Conservation (phyloP, 2,329 filamentous ascomycete species). For the Epichloe brachyelytri region DNA sequence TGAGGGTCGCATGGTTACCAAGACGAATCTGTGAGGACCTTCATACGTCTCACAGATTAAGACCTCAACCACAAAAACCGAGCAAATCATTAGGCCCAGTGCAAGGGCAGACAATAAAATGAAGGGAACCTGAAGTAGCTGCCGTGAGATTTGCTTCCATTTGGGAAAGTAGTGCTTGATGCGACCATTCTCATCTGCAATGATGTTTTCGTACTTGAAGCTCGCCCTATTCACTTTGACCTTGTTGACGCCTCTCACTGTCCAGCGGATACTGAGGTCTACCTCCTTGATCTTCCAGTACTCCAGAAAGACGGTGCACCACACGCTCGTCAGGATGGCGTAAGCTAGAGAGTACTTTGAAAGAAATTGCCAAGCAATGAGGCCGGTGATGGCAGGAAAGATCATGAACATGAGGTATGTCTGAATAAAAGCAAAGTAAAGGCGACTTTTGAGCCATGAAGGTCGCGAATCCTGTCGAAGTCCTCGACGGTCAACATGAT, state of each 20-base stretch:
- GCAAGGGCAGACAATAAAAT: conserved; percentile 43
- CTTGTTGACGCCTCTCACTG: conserved; percentile 52
- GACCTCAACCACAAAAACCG: conserved; percentile 61
- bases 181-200: conserved; percentile 52
- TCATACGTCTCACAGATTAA: conserved; percentile 64
- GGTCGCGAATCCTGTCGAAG: conserved; percentile 46
- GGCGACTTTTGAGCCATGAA: conserved; percentile 51
- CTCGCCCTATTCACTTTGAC: conserved; percentile 54
- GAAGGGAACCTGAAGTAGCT: conserved; percentile 58
- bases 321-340: conserved; percentile 51
- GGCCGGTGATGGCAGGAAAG: conserved; percentile 55
- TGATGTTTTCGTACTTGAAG: conserved; percentile 49
- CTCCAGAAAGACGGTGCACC: conserved; percentile 63
- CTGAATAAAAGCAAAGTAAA: conserved; percentile 76
- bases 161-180: conserved; percentile 48
- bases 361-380: conserved; percentile 55
- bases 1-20: conserved; percentile 31
- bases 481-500: conserved; percentile 36
- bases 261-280: conserved; percentile 61
- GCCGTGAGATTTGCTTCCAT: conserved; percentile 50
- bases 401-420: conserved; percentile 59
- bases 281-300: conserved; percentile 68
- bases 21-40: conserved; percentile 51
- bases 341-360: conserved; percentile 60
- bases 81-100: conserved; percentile 53